Evolutionary conservation across 345 rosid genomes (phyloP).

Genomic region (Zanthoxylum bungeanum): DNA sequence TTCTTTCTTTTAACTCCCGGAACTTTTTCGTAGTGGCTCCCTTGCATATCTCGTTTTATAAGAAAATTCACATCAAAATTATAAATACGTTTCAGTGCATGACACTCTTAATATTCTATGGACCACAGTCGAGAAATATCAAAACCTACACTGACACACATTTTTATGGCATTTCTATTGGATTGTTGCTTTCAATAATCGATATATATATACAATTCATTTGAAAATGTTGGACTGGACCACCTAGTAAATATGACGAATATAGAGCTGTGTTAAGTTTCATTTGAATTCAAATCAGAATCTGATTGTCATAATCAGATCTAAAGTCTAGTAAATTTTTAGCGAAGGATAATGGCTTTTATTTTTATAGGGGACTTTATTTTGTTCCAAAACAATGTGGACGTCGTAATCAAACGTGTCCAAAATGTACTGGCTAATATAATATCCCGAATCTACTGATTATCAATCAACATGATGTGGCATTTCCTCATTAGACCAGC

Average conservation of each 20-base stretch:
- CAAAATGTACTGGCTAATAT: constrained; percentile 23
- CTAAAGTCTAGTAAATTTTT: not conserved
- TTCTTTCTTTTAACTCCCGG: too few species aligned
- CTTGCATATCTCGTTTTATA: too few species aligned
- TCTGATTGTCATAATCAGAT: not conserved
- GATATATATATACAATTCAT: not conserved
- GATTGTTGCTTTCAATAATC: not conserved
- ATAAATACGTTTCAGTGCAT: not conserved
- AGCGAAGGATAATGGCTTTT: constrained; percentile 4
- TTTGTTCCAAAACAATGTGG: constrained; percentile 23
- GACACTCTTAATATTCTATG: not conserved
- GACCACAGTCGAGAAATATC: constrained; percentile 11
- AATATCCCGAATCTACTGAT: not conserved
- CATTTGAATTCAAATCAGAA: not conserved
- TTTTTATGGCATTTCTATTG: constrained; percentile 5
- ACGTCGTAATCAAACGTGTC: constrained; percentile 29
- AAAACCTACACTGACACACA: not conserved
- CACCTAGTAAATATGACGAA: not conserved
- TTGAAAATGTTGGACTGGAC: not conserved
- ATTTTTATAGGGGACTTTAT: not conserved
- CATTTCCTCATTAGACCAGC: constrained; percentile 21
- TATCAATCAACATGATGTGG: constrained; percentile 26
- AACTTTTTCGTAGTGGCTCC: too few species aligned
- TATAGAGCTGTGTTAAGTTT: not conserved
- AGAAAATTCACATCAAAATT: constrained; percentile 6